Percentiles rank a stretch among this genome's conserved stretches.
Evolutionary conservation across 2,329 filamentous ascomycete genomes (phyloP).

Genomic region (Botrytis sinoallii): DNA sequence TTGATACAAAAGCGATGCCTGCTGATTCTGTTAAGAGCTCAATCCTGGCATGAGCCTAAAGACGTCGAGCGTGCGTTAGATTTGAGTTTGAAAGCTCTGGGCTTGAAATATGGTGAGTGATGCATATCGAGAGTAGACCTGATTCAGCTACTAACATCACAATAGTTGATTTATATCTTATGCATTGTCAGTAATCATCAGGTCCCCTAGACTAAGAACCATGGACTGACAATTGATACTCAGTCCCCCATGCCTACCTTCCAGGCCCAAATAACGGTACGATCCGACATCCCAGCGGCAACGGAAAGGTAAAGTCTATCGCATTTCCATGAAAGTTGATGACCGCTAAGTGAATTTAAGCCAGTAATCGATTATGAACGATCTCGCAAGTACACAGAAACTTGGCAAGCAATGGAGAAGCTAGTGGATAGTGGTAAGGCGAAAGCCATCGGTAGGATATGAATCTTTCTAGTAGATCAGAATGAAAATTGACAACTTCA

Average conservation of each 20-base stretch:
- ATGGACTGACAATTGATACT: background rate
- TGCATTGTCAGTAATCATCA: slow-evolving; percentile 8
- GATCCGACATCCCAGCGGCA: background rate
- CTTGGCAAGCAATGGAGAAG: slow-evolving; percentile 16
- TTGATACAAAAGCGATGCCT: background rate
- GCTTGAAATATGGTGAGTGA: background rate
- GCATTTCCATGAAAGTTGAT: background rate
- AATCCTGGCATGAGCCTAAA: slow-evolving; percentile 11
- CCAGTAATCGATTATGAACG: slow-evolving; percentile 7
- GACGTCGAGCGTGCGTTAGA: background rate
- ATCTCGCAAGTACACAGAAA: slow-evolving; percentile 11
- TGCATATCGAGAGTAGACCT: no score
- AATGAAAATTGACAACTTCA: background rate
- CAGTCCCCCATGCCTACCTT: slow-evolving; percentile 15
- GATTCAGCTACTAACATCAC: background rate
- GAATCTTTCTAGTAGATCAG: background rate
- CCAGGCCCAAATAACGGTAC: slow-evolving; percentile 12
- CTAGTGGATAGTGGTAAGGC: slow-evolving; percentile 10
- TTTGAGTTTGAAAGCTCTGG: background rate
- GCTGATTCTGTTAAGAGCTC: background rate
- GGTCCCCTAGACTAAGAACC: background rate
- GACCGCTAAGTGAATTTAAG: background rate
- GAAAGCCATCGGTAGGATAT: slow-evolving; percentile 1
- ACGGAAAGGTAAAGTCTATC: slow-evolving; percentile 7
- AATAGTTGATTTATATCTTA: slow-evolving; percentile 16